Base-by-base conservation (phyloP, 2,329 filamentous ascomycete species). In the Rhynchosporium secalis region DNA sequence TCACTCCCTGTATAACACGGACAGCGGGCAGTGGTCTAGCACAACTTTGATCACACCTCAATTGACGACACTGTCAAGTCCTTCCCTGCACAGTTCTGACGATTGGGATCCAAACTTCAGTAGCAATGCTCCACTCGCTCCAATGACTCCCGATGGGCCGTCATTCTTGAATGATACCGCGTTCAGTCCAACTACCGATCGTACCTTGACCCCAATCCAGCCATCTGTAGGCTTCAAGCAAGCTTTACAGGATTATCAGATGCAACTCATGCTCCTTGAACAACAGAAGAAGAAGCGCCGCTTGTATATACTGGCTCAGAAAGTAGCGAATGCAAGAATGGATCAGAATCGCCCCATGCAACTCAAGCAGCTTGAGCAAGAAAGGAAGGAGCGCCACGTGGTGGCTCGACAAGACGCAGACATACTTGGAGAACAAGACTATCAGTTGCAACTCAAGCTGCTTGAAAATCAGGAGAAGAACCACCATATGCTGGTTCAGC, bases 201-300 rank as follows among this genome's bases (percentile, higher is more conserved):
- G 20, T 3, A 43, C 15, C 8, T 8, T 10, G 26, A 46, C 43
- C 29, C 28, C 20, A 26, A 20, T 56, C 43, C 54, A 56, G 5
- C 40, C 40, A 33, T 4, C 13, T n/a, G 33, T 2, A 10, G 29
- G 15, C n/a, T 3, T 12, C 4, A 46, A 26, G 7, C 38, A 45
- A 45, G 15, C 26, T 3, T 15, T 46, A 26, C 40, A 56, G 10
- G 54, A 56, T 43, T 56, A 56, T 13, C 54, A 56, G 3, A 56
- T 46, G 29, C 54, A 56, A 36, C 40, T 56, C 54, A 56, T 56
- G 54, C 29, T 56, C 12, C 28, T 56, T 36, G 54, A 56, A 15
- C 40, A 56, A 33, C 40, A 46, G 15, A 46, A 56, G 6, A 56
- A 56, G 40, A 33, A 56, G 54, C 12, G 54, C 15, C 26, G 29